Evolutionary conservation across 169 alveolate species (phyloP), one percentile per base, ranked within the genome.

Genomic region (Neospora caninum): DNA sequence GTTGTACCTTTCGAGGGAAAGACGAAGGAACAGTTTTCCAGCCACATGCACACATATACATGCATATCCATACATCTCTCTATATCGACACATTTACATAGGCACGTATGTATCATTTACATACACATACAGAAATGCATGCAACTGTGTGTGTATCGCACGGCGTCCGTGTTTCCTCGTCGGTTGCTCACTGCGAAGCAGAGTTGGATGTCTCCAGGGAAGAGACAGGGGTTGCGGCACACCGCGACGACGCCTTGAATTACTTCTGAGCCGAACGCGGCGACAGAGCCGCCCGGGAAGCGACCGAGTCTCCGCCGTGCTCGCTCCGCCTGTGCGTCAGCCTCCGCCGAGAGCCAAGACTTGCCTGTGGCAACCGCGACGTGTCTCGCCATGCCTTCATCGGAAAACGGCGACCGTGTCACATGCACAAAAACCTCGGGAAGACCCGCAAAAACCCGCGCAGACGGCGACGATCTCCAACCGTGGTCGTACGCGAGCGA

Each of bases 131-230:
- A 49, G 58, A 49, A 7, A 4, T 49, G 58, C n/a, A n/a, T n/a
- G n/a, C n/a, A n/a, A n/a, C n/a, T n/a, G n/a, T n/a, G n/a, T n/a
- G n/a, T n/a, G n/a, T n/a, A n/a, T n/a, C n/a, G n/a, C n/a, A n/a
- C n/a, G n/a, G 18, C 22, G 4, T 69, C 34, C 42, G 82, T 34
- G 16, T 69, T 20, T 69, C 18, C 82, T 31, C 38, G 34, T 69
- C 42, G 42, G 22, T 18, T 9, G 34, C 22, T 69, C 82, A 96
- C 97, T 18, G 97, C 97, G 87, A 95, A 91, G 20, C 97, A 95
- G 53, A 94, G 95, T 94, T 97, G 95, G 22, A 97, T 92, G 96
- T 97, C 98, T 42, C 98, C 98, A 36, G 97, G 97, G 42, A 97
- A 97, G 49, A 96, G 94, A 82, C 98, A 97, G n/a, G 98, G 98